A percentile compares a stretch with the other conserved stretches of the same genome.
Conservation (phyloP, 192 early-diverging fungal species). For the Chytriomyces sp. region DNA sequence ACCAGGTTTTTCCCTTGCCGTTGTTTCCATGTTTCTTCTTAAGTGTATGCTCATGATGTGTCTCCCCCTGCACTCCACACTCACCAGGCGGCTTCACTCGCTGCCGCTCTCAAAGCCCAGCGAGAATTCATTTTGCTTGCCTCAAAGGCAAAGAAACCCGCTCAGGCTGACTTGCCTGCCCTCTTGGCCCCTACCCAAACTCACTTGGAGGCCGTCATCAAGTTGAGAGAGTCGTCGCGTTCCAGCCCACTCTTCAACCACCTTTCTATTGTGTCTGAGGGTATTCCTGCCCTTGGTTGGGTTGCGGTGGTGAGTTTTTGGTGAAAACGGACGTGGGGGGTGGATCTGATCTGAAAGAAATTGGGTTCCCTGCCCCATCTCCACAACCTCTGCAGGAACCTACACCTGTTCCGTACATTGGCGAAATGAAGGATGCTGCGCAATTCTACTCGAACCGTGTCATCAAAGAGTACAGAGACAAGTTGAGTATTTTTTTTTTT, state of each 20-base stretch:
- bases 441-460: slow-evolving; percentile 93
- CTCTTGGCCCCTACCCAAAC: slow-evolving; percentile 74
- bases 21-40: neutral
- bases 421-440: slow-evolving; percentile 87
- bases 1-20: slow-evolving; percentile 54
- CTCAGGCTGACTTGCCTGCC: slow-evolving; percentile 59
- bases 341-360: slow-evolving; percentile 22
- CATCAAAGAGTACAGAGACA: slow-evolving; percentile 87
- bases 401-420: slow-evolving; percentile 84
- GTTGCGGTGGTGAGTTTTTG: slow-evolving; percentile 69
- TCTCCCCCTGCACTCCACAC: too few species aligned
- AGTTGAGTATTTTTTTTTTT: slow-evolving; percentile 49
- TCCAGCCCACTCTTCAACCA: slow-evolving; percentile 76
- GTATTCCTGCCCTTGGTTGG: slow-evolving; percentile 91
- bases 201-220: slow-evolving; percentile 68
- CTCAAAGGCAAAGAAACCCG: slow-evolving; percentile 76
- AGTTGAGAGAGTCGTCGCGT: slow-evolving; percentile 69
- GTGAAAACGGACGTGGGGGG: slow-evolving; percentile 3
- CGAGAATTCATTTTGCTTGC: slow-evolving; percentile 78
- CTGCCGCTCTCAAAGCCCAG: slow-evolving; percentile 70
- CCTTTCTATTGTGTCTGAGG: slow-evolving; percentile 84
- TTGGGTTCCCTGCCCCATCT: neutral
- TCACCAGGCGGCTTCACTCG: slow-evolving; percentile 62
- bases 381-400: slow-evolving; percentile 64
- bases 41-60: too few species aligned